Evolutionary conservation across 106 monocot genomes (phyloP), one percentile per base, ranked within the genome.

Genomic region (Iris macrosiphon): DNA sequence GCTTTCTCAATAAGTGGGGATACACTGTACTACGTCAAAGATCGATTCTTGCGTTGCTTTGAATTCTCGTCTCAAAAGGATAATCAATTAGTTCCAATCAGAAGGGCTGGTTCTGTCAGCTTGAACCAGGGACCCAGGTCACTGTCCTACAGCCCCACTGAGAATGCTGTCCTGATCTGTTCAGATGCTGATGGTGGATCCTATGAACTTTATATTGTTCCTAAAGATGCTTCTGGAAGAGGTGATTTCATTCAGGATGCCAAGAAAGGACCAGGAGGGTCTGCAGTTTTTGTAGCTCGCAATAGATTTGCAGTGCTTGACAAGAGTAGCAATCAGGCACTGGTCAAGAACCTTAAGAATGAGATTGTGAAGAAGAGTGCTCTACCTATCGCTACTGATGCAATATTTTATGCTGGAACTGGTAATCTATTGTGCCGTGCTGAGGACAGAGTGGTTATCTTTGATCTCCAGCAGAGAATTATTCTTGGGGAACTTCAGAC

Each of bases 291-390:
- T 60, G 68, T 93, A 7, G 87, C 92, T 42, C 75, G 92, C 31
- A 92, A 92, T 53, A 75, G 92, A 44, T 92, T 92, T 79, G 86
- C 92, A 23, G 92, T 92, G 15, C 82, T 92, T 24, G 92, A 92
- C 50, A 92, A 71, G 53, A 50, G 60, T 23, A 76, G 10, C 45
- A 93, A 93, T 70, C 87, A 93, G 42, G 87, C 49, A 3, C 39
- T 87, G 26, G 79, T 83, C 17, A 93, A 80, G 67, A 87, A 93
- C 27, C 68, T 93, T 2, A 93, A 87, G 31, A 93, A 93, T 76
- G 92, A 92, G 61, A 58, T 74, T 57, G 82, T 92, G 47, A 92
- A 87, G 62, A 92, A 77, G 64, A 86, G 71, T 55, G 37, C 37
- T 22, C 82, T 92, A 52, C 79, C 86, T 37, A 69, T 92, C 67